phyloP scores from a whole-genome alignment of 257 asterid genomes.

The Solanum arcanum region DNA sequence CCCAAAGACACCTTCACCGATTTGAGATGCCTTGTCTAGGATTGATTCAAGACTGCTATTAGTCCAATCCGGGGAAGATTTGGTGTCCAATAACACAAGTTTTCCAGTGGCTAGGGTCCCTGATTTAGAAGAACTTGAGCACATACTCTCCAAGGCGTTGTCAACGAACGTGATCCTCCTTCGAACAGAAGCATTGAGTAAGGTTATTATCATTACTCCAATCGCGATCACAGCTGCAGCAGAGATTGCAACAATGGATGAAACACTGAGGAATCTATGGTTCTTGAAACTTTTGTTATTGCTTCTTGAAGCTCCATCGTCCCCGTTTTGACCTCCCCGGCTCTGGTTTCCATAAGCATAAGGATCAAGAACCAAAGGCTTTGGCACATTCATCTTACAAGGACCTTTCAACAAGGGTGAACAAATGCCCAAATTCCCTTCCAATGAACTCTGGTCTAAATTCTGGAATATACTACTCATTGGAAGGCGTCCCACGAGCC shows the following conservation, averaged over 20 bases:
- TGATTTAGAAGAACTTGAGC: constrained; percentile 72
- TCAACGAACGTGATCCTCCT: constrained; percentile 48
- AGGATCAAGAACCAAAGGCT: constrained; percentile 89
- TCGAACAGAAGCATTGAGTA: constrained; percentile 68
- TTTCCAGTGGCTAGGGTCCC: constrained; percentile 47
- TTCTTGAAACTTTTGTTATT: constrained; percentile 10
- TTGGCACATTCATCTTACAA: constrained; percentile 65
- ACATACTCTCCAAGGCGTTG: constrained; percentile 74
- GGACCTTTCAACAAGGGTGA: constrained; percentile 82
- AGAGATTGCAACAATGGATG: constrained; percentile 74
- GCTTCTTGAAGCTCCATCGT: constrained; percentile 3
- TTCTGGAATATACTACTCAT: constrained; percentile 55
- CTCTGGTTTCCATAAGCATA: constrained; percentile 52
- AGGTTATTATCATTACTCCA: constrained; percentile 57
- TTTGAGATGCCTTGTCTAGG: constrained; percentile 53
- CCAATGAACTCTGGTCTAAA: constrained; percentile 56
- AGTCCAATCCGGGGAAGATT: constrained; percentile 34
- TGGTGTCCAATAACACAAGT: constrained; percentile 55
- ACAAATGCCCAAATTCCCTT: constrained; percentile 82
- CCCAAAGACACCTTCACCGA: constrained; percentile 84
- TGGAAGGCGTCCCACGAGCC: constrained; percentile 80
- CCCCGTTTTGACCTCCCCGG: constrained; percentile 11
- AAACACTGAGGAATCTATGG: constrained; percentile 63
- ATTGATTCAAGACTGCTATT: constrained; percentile 31
- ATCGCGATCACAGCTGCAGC: constrained; percentile 58